These are phyloP conservation scores for Penicillium verrucosum DNA, from an alignment of 2,329 filamentous ascomycete genomes.

Conservation along the genomic window DNA sequence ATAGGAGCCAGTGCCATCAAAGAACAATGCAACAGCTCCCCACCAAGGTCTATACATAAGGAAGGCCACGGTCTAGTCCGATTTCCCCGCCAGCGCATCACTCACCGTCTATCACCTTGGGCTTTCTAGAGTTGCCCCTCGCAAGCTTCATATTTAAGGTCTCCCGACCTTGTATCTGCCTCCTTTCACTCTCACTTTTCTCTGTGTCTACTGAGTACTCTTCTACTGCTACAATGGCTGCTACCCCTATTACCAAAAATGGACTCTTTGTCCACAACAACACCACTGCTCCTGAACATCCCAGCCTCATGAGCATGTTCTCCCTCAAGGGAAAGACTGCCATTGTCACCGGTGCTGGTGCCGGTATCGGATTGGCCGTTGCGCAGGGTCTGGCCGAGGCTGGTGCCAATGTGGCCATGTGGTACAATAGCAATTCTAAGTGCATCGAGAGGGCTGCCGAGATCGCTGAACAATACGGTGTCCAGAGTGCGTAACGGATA, in stretches of 20 bases:
- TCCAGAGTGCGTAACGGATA: constrained; percentile 49
- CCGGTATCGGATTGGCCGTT: constrained; percentile 65
- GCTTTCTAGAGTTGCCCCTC: not conserved
- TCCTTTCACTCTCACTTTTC: not conserved
- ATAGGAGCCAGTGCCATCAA: not conserved
- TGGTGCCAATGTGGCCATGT: constrained; percentile 68
- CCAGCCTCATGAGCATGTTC: constrained; percentile 62
- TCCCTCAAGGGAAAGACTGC: constrained; percentile 68
- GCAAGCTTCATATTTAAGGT: constrained; percentile 15
- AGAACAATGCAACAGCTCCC: constrained; percentile 1
- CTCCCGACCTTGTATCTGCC: not conserved
- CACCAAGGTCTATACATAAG: not conserved
- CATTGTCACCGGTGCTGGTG: constrained; percentile 67
- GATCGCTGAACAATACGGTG: constrained; percentile 63
- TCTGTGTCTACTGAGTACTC: not conserved
- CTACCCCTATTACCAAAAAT: constrained; percentile 37
- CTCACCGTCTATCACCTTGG: constrained; percentile 9
- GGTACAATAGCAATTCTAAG: constrained; percentile 68
- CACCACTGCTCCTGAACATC: constrained; percentile 46
- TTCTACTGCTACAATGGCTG: constrained; percentile 30
- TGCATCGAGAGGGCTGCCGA: constrained; percentile 60
- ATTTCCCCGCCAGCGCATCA: constrained; percentile 10
- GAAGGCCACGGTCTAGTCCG: not conserved
- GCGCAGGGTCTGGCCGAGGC: constrained; percentile 65
- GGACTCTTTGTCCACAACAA: constrained; percentile 58